Evolutionary conservation across 306 rosid genomes (phyloP).

Genomic region (Cucurbita pepo): DNA sequence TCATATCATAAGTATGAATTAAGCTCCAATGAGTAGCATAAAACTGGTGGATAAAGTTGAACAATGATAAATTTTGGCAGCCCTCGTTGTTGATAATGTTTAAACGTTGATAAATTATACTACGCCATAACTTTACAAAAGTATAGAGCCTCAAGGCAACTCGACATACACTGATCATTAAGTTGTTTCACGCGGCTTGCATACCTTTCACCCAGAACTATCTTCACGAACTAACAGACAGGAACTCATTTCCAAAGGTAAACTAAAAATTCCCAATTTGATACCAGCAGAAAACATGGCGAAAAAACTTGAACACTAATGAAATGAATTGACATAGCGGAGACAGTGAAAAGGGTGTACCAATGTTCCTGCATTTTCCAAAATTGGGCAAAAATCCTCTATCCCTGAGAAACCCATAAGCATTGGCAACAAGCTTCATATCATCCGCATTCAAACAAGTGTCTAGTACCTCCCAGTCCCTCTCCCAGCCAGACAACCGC

Average conservation of each 20-base stretch:
- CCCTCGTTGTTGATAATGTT: background rate
- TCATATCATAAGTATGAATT: background rate
- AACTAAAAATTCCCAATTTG: background rate
- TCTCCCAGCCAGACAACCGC: constrained; percentile 45
- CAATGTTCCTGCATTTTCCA: constrained; percentile 79
- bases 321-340: background rate
- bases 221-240: background rate
- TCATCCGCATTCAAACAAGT: constrained; percentile 93
- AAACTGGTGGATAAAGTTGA: background rate
- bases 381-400: constrained; percentile 76
- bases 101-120: background rate
- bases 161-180: background rate
- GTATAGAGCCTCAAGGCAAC: background rate
- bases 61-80: background rate
- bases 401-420: constrained; percentile 57
- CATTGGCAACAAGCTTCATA: constrained; percentile 76
- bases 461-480: constrained; percentile 89
- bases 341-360: constrained; percentile 14
- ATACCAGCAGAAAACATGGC: background rate
- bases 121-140: background rate
- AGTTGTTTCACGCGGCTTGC: background rate
- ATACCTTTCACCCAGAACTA: background rate
- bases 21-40: background rate
- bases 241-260: background rate
- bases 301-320: background rate